Evolutionary conservation across 1,284 basidiomycete genomes (phyloP).

Genomic region (Sanghuangporus baumii): DNA sequence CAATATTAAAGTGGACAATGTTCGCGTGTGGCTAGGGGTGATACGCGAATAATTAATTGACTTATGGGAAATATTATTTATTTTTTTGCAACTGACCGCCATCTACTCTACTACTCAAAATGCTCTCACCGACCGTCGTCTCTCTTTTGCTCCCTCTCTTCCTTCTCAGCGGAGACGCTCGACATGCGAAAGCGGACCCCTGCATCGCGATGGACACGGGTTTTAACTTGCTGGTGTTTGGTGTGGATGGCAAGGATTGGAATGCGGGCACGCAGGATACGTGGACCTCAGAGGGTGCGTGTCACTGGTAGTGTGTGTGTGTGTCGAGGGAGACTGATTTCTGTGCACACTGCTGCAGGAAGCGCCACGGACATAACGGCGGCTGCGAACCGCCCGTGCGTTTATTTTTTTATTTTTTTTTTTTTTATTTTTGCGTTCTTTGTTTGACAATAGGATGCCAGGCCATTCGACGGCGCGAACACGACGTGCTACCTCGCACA

Average conservation of each 20-base stretch:
- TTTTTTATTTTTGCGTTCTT: neutral
- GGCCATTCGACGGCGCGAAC: constrained; percentile 57
- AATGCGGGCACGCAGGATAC: constrained; percentile 57
- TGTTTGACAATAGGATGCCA: neutral
- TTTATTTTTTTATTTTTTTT: constrained; percentile 19
- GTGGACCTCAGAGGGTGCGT: constrained; percentile 58
- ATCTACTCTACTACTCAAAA: constrained; percentile 19
- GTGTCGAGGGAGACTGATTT: constrained; percentile 15
- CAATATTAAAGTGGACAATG: too few relatives aligned
- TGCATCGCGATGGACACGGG: constrained; percentile 65
- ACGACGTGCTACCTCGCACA: constrained; percentile 71
- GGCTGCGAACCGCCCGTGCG: constrained; percentile 62
- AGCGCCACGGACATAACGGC: constrained; percentile 59
- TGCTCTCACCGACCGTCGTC: constrained; percentile 45
- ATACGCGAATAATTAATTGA: too few relatives aligned
- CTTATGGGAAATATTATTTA: neutral
- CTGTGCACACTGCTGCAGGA: constrained; percentile 32
- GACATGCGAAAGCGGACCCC: constrained; percentile 36
- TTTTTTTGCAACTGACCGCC: neutral
- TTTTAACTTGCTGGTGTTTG: constrained; percentile 72
- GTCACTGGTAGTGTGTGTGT: too few relatives aligned
- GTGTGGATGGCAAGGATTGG: constrained; percentile 70
- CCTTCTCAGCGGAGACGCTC: constrained; percentile 10
- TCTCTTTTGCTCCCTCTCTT: constrained; percentile 50
- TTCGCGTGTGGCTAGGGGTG: too few relatives aligned